Conservation (phyloP, 805 yeast genomes). For the Myxozyma vanderwaltii region DNA sequence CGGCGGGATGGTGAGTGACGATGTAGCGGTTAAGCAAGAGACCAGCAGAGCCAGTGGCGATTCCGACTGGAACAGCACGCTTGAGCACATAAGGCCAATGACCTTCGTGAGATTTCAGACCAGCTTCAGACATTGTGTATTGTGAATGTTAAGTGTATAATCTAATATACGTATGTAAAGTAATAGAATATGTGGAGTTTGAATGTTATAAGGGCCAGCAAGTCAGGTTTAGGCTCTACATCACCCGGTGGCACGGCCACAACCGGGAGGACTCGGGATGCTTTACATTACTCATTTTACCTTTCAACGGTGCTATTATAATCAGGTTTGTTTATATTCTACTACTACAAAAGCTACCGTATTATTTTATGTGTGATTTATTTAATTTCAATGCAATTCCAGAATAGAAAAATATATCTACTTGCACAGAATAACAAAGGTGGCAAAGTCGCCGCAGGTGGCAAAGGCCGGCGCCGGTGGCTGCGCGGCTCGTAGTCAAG, state of each 20-base stretch:
- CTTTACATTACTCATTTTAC: too few relatives aligned
- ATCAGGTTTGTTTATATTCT: too few relatives aligned
- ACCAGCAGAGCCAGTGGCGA: constrained; percentile 24
- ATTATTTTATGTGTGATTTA: too few relatives aligned
- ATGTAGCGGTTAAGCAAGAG: constrained; percentile 15
- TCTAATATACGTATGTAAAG: neutral
- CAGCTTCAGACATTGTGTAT: neutral
- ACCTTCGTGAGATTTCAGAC: constrained; percentile 2
- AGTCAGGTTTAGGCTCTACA: too few relatives aligned
- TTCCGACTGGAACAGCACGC: constrained; percentile 29
- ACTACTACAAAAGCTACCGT: too few relatives aligned
- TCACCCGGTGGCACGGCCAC: too few relatives aligned
- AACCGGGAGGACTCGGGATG: neutral
- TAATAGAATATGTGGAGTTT: neutral
- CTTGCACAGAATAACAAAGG: too few relatives aligned
- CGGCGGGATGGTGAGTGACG: constrained; percentile 12
- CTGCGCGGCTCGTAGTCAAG: neutral
- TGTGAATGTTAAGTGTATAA: neutral
- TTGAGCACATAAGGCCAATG: constrained; percentile 31
- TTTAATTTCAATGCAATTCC: too few relatives aligned
- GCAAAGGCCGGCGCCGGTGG: neutral
- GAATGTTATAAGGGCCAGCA: too few relatives aligned
- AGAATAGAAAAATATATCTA: too few relatives aligned
- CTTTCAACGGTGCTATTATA: too few relatives aligned
- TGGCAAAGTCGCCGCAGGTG: too few relatives aligned